Evolutionary conservation across 345 rosid species (phyloP).

Genomic region (Heritiera fomes): DNA sequence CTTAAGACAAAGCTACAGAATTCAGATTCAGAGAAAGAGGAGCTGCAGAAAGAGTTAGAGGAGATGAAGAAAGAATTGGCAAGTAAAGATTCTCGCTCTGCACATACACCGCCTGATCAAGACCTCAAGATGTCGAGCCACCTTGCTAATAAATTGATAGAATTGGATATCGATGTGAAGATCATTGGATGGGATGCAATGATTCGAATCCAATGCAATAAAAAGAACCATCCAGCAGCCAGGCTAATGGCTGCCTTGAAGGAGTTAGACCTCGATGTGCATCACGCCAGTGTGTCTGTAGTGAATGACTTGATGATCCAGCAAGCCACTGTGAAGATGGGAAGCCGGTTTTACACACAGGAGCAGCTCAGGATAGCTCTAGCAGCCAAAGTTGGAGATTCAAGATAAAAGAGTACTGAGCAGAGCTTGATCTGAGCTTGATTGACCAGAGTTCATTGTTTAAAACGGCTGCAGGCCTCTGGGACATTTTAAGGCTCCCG

Average conservation of each 20-base stretch:
- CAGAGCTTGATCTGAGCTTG: slow-evolving; percentile 20
- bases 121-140: slow-evolving; percentile 38
- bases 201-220: slow-evolving; percentile 76
- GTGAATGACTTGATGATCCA: slow-evolving; percentile 94
- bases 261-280: slow-evolving; percentile 85
- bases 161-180: slow-evolving; percentile 86
- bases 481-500: slow-evolving; percentile 51
- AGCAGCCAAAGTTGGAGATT: slow-evolving; percentile 60
- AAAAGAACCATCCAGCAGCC: slow-evolving; percentile 89
- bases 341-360: slow-evolving; percentile 64
- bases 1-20: slow-evolving; percentile 62
- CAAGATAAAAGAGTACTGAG: slow-evolving; percentile 17
- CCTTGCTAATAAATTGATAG: slow-evolving; percentile 41
- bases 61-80: slow-evolving; percentile 49
- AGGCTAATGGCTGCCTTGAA: slow-evolving; percentile 79
- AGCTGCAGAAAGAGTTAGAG: slow-evolving; percentile 64
- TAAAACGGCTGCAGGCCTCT: slow-evolving; percentile 20
- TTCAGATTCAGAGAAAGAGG: slow-evolving; percentile 60
- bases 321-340: slow-evolving; percentile 96
- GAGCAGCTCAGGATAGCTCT: slow-evolving; percentile 76
- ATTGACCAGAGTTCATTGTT: slow-evolving; percentile 1
- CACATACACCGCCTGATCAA: slow-evolving; percentile 34
- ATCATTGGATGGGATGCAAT: slow-evolving; percentile 84
- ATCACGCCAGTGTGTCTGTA: slow-evolving; percentile 82
- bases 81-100: slow-evolving; percentile 32